phyloP scores from a whole-genome alignment of 768 basidiomycete genomes.

The Podaxis rugospora region DNA sequence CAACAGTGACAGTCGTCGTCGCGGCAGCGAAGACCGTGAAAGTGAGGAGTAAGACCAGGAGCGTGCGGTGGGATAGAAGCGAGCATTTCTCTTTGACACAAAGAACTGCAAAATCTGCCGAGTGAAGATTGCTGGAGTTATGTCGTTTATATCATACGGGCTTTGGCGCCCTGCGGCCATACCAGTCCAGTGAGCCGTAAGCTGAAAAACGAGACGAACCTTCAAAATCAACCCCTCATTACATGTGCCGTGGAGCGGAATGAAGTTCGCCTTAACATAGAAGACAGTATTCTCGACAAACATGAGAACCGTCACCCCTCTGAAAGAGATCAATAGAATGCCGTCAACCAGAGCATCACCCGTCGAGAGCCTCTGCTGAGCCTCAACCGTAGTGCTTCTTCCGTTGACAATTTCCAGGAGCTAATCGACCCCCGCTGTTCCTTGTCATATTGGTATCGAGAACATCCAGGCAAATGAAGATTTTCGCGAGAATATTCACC shows the following conservation, averaged over 20 bases:
- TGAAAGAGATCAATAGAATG: background rate
- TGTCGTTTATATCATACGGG: background rate
- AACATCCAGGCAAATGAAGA: too few relatives aligned
- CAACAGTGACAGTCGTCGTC: conserved; percentile 15
- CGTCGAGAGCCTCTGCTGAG: background rate
- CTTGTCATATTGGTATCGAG: too few relatives aligned
- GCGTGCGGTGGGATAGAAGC: background rate
- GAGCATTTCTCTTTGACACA: background rate
- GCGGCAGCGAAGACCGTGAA: conserved; percentile 20
- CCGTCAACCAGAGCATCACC: background rate
- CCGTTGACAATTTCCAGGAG: too few relatives aligned
- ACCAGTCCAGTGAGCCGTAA: background rate
- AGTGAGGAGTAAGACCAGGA: conserved; percentile 10
- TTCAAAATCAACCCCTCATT: background rate
- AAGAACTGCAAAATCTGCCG: background rate
- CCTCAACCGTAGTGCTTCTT: background rate
- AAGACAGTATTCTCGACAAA: background rate
- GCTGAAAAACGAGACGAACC: background rate
- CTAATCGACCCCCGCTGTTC: too few relatives aligned
- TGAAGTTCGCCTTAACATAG: background rate
- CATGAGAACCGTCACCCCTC: background rate
- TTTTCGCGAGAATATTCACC: too few relatives aligned
- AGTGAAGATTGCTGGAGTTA: background rate
- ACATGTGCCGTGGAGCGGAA: background rate
- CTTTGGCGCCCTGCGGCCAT: background rate